Evolutionary conservation across 2,329 filamentous ascomycete genomes (phyloP).

Genomic region (Trichoderma sp.): DNA sequence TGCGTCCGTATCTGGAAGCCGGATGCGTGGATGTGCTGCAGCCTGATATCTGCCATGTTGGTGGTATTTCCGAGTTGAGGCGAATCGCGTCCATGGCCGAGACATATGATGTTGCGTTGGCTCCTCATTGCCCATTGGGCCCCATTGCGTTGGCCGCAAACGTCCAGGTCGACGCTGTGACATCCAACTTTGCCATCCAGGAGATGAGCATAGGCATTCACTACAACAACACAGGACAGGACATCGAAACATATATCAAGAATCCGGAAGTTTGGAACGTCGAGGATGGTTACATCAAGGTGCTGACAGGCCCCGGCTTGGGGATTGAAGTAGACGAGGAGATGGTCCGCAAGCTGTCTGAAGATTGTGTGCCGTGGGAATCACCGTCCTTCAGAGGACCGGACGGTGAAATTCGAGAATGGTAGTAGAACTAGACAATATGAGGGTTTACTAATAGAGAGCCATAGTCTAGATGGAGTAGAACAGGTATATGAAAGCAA

Average conservation of each 20-base stretch:
- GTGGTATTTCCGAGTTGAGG: slow-evolving; percentile 71
- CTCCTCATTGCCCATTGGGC: slow-evolving; percentile 73
- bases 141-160: slow-evolving; percentile 73
- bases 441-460: background rate
- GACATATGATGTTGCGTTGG: slow-evolving; percentile 71
- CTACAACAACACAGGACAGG: slow-evolving; percentile 69
- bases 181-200: slow-evolving; percentile 70
- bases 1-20: slow-evolving; percentile 70
- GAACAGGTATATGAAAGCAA: no score
- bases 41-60: slow-evolving; percentile 71
- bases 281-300: slow-evolving; percentile 64
- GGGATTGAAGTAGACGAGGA: slow-evolving; percentile 75
- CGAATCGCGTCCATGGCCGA: slow-evolving; percentile 72
- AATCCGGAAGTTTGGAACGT: slow-evolving; percentile 68
- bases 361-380: slow-evolving; percentile 64
- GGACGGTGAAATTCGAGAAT: slow-evolving; percentile 68
- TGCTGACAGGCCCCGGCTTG: slow-evolving; percentile 62
- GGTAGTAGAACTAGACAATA: slow-evolving; percentile 48
- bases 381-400: slow-evolving; percentile 68
- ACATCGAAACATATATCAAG: slow-evolving; percentile 67
- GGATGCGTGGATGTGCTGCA: slow-evolving; percentile 71
- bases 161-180: slow-evolving; percentile 65
- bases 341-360: slow-evolving; percentile 60
- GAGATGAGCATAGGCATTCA: slow-evolving; percentile 82
- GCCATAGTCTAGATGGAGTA: slow-evolving; percentile 5